Evolutionary conservation across 2,329 filamentous ascomycete genomes (phyloP).

Genomic region (Aurifilum marmelostoma): DNA sequence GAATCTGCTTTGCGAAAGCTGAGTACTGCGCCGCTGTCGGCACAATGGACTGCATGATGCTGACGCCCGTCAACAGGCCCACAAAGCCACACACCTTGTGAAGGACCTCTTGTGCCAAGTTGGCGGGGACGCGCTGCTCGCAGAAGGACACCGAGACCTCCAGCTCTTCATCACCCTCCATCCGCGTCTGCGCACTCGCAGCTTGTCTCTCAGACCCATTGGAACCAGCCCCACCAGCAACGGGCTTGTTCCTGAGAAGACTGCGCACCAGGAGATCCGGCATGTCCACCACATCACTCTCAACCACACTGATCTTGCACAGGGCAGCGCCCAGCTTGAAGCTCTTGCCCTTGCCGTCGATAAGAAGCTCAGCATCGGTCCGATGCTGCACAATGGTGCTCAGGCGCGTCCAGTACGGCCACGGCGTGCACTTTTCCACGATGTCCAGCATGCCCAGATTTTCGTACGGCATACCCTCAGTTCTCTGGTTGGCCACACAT

Average conservation of each 20-base stretch:
- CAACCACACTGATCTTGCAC: conserved; percentile 49
- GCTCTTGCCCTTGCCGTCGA: conserved; percentile 39
- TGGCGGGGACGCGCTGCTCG: conserved; percentile 45
- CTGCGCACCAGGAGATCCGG: conserved; percentile 53
- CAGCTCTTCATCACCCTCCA: conserved; percentile 40
- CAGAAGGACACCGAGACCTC: conserved; percentile 51
- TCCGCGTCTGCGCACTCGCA: background rate
- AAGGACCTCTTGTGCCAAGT: conserved; percentile 50
- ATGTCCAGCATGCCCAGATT: conserved; percentile 56
- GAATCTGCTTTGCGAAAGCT: conserved; percentile 45
- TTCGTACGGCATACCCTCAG: conserved; percentile 52
- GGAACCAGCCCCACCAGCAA: background rate
- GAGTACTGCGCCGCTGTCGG: conserved; percentile 49
- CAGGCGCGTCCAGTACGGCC: conserved; percentile 57
- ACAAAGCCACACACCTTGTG: conserved; percentile 50
- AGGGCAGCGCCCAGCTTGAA: conserved; percentile 51
- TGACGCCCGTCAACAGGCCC: conserved; percentile 49
- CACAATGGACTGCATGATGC: conserved; percentile 50
- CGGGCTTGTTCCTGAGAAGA: conserved; percentile 31
- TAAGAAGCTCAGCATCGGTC: conserved; percentile 44
- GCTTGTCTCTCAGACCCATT: background rate
- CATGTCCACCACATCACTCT: conserved; percentile 45
- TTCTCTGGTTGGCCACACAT: conserved; percentile 53
- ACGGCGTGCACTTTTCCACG: conserved; percentile 56
- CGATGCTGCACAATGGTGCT: conserved; percentile 59